phyloP scores from a whole-genome alignment of 441 rosid species.

The Lepidium campestre region DNA sequence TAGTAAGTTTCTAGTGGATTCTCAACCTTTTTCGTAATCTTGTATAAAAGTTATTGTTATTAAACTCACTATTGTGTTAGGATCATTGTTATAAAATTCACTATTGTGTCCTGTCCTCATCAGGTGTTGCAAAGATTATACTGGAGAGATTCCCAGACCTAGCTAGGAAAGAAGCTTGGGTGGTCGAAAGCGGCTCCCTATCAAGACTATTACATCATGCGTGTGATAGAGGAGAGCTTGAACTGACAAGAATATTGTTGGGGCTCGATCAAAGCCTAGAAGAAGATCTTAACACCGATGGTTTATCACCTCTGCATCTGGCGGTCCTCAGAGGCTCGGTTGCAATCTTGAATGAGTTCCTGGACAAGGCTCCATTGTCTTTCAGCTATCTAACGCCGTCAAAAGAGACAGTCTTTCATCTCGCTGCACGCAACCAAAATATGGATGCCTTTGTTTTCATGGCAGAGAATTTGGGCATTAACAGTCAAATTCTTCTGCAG shows the following conservation, averaged over 20 bases:
- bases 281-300: constrained; percentile 30
- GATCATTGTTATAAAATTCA: too few relatives aligned
- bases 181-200: background rate
- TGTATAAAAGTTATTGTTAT: background rate
- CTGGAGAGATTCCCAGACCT: constrained; percentile 27
- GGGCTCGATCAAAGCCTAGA: constrained; percentile 32
- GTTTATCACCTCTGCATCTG: constrained; percentile 46
- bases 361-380: constrained; percentile 30
- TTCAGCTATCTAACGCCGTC: constrained; percentile 27
- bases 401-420: constrained; percentile 45
- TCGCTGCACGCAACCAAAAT: constrained; percentile 40
- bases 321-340: constrained; percentile 45
- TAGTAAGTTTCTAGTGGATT: background rate
- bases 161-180: constrained; percentile 13
- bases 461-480: constrained; percentile 26
- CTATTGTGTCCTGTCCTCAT: too few relatives aligned
- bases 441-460: constrained; percentile 37
- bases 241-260: constrained; percentile 37
- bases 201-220: constrained; percentile 37
- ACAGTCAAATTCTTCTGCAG: constrained; percentile 27
- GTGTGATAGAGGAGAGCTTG: constrained; percentile 41
- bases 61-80: background rate
- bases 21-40: background rate
- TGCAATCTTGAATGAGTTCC: constrained; percentile 34
- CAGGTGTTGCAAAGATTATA: background rate